phyloP scores from a whole-genome alignment of 2,329 filamentous ascomycete species.

The Penicillium italicum region DNA sequence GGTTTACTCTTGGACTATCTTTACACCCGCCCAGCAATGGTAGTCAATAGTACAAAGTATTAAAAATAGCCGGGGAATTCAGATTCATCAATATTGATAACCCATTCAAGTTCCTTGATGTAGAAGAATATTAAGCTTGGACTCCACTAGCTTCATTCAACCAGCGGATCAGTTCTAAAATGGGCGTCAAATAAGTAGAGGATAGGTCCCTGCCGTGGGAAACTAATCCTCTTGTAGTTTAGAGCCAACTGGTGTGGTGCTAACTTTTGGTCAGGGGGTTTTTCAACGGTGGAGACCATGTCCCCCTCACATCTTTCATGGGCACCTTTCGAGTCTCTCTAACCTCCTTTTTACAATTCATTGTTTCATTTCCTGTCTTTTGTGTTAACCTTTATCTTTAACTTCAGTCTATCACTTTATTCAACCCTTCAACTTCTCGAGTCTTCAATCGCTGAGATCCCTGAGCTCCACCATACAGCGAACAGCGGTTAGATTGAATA shows the following conservation, averaged over 20 bases:
- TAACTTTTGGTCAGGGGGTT: conserved; percentile 1
- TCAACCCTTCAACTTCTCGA: background rate
- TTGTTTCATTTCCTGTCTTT: background rate
- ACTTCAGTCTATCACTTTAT: background rate
- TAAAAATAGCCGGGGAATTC: background rate
- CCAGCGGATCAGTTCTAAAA: conserved; percentile 1
- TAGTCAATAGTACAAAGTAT: background rate
- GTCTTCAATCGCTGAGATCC: background rate
- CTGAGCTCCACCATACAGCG: background rate
- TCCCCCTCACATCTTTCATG: conserved; percentile 6
- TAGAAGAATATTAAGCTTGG: background rate
- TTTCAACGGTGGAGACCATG: background rate
- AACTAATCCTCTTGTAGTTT: background rate
- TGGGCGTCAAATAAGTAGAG: background rate
- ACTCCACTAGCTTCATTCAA: background rate
- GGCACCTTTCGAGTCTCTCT: background rate
- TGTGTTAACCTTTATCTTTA: background rate
- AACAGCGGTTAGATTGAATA: background rate
- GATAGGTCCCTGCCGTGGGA: background rate
- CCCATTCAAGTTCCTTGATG: background rate
- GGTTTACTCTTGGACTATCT: background rate
- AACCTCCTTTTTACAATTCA: background rate
- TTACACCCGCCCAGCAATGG: no score
- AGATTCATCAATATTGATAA: background rate
- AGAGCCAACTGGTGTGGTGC: background rate